A percentile compares a stretch with the other conserved stretches of the same genome.
Evolutionary conservation across 805 yeast species (phyloP).

Genomic region (Spathaspora arborariae): DNA sequence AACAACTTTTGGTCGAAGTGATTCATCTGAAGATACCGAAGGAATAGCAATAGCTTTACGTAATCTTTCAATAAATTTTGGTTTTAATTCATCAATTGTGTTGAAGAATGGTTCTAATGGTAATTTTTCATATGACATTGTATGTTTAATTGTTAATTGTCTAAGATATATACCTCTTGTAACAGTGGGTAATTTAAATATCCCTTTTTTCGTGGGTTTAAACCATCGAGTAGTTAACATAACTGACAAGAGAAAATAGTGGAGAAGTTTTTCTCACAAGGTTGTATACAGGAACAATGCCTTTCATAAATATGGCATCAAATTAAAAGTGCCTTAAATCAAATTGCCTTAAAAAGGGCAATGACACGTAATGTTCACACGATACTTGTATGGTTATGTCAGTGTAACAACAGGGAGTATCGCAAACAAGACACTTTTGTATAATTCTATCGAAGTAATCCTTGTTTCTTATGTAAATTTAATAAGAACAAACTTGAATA

Average conservation of each 20-base stretch:
- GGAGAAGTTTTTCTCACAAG: too few relatives aligned
- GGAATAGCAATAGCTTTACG: constrained; percentile 88
- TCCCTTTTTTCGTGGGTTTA: background rate
- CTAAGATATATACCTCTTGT: background rate
- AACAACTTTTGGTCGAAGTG: constrained; percentile 82
- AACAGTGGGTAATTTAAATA: background rate
- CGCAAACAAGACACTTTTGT: too few relatives aligned
- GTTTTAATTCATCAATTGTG: constrained; percentile 72
- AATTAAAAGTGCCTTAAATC: background rate
- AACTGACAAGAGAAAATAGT: background rate
- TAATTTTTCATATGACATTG: constrained; percentile 39
- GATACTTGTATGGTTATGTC: too few relatives aligned
- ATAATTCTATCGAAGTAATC: too few relatives aligned
- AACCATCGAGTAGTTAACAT: too few relatives aligned
- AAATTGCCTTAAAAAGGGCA: background rate
- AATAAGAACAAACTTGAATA: too few relatives aligned
- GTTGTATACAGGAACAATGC: background rate
- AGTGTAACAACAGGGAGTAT: too few relatives aligned
- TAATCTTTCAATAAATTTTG: constrained; percentile 68
- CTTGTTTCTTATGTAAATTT: too few relatives aligned
- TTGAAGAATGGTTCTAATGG: constrained; percentile 46
- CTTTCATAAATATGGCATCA: background rate
- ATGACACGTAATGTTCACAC: background rate
- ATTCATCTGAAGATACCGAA: constrained; percentile 89
- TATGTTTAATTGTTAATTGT: constrained; percentile 3